These are phyloP conservation scores for Phyllosticta citrichinensis DNA, from an alignment of 2,329 filamentous ascomycete species.

Conservation along the genomic window DNA sequence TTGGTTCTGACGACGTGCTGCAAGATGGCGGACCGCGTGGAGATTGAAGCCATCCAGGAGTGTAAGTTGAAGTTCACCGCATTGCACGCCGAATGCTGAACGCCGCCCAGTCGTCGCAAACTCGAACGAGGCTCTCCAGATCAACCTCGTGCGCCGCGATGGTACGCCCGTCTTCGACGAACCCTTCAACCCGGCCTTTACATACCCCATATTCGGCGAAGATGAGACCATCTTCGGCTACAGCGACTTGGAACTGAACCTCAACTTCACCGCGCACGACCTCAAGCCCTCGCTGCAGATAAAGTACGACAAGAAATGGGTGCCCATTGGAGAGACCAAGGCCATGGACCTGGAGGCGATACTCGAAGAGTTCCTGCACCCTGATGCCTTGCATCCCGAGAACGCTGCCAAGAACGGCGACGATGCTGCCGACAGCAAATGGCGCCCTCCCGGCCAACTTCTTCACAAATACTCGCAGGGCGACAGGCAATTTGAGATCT, in stretches of 20 bases:
- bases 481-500: constrained; percentile 68
- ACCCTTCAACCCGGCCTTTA: constrained; percentile 77
- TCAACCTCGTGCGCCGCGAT: constrained; percentile 26
- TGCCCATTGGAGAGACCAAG: constrained; percentile 55
- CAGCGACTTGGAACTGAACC: constrained; percentile 63
- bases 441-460: constrained; percentile 66
- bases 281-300: constrained; percentile 68
- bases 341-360: constrained; percentile 59
- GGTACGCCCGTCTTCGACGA: constrained; percentile 37
- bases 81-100: background rate
- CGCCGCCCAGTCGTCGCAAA: constrained; percentile 17
- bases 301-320: constrained; percentile 62
- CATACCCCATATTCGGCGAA: constrained; percentile 89
- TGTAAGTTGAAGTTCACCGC: constrained; percentile 17
- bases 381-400: constrained; percentile 38
- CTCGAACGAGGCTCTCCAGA: constrained; percentile 28
- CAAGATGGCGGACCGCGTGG: background rate
- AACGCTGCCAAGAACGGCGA: background rate
- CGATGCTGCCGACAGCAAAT: constrained; percentile 38
- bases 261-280: constrained; percentile 62
- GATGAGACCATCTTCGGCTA: constrained; percentile 88
- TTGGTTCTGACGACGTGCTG: background rate
- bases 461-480: constrained; percentile 53
- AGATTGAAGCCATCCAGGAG: constrained; percentile 22
- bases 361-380: constrained; percentile 54